phyloP scores from a whole-genome alignment of 257 asterid genomes.

The Rehmannia glutinosa region DNA sequence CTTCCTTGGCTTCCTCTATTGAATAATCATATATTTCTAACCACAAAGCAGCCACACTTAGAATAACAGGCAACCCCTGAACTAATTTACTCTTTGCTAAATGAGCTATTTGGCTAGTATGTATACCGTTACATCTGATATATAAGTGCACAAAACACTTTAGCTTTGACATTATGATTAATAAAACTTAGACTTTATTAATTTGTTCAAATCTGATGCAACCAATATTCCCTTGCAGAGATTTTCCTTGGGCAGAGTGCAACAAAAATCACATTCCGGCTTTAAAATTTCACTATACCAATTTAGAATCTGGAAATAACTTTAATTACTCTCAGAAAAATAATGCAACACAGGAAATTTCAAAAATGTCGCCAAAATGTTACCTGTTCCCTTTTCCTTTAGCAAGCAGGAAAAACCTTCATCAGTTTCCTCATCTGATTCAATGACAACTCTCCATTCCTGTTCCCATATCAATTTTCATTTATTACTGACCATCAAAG shows the following conservation, averaged over 20 bases:
- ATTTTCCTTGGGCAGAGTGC: no score
- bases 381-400: conserved; percentile 59
- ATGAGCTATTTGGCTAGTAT: neutral
- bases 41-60: conserved; percentile 15
- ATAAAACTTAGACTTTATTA: neutral
- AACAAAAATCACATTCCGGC: no score
- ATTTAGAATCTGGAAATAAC: neutral
- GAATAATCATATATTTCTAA: conserved; percentile 31
- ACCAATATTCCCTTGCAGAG: no score
- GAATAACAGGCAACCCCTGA: neutral
- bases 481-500: conserved; percentile 17
- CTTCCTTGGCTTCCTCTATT: conserved; percentile 50
- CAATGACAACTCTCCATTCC: conserved; percentile 35
- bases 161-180: neutral
- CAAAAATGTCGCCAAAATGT: neutral
- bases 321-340: neutral
- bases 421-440: conserved; percentile 76
- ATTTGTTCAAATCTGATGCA: no score
- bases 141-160: neutral
- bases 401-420: conserved; percentile 64
- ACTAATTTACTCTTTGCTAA: neutral
- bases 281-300: no score
- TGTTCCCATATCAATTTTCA: conserved; percentile 30
- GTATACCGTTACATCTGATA: neutral
- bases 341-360: neutral